Conservation (phyloP, 257 asterid species). For the Solanum rostratum region DNA sequence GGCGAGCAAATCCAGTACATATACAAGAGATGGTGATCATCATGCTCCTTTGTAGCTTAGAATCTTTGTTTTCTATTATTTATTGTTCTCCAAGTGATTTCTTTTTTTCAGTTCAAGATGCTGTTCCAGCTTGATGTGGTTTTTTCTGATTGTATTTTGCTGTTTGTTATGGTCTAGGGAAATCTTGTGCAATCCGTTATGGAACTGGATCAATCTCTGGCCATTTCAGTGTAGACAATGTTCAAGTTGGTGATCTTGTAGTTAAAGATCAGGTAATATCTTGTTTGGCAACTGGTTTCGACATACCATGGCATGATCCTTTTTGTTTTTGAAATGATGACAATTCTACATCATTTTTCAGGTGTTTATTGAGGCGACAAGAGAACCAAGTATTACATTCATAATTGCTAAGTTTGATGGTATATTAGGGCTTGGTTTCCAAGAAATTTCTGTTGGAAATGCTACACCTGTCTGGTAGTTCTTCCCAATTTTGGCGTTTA, state of each 20-base stretch:
- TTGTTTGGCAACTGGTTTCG: background rate
- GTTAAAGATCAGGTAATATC: conserved; percentile 77
- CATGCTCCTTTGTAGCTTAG: background rate
- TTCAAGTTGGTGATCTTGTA: conserved; percentile 73
- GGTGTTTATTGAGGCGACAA: conserved; percentile 81
- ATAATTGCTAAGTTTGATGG: conserved; percentile 80
- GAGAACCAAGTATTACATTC: conserved; percentile 75
- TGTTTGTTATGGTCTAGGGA: conserved; percentile 34
- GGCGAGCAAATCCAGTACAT: conserved; percentile 61
- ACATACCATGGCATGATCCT: background rate
- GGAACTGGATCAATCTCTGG: conserved; percentile 93
- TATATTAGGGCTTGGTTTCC: conserved; percentile 91
- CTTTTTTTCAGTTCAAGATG: background rate
- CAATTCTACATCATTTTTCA: conserved; percentile 9
- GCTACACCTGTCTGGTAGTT: conserved; percentile 79
- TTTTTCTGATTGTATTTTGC: background rate
- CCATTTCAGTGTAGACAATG: conserved; percentile 76
- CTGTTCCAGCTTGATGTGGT: background rate
- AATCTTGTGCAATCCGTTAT: conserved; percentile 55
- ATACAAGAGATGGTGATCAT: conserved; percentile 55
- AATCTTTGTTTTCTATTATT: background rate
- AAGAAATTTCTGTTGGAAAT: conserved; percentile 76
- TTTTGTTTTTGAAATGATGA: background rate
- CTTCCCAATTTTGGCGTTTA: background rate
- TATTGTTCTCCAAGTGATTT: background rate